Evolutionary conservation across 176 grass and related monocot genomes (phyloP), one percentile per base, ranked within the genome.

Genomic region (Triticum timopheevii): DNA sequence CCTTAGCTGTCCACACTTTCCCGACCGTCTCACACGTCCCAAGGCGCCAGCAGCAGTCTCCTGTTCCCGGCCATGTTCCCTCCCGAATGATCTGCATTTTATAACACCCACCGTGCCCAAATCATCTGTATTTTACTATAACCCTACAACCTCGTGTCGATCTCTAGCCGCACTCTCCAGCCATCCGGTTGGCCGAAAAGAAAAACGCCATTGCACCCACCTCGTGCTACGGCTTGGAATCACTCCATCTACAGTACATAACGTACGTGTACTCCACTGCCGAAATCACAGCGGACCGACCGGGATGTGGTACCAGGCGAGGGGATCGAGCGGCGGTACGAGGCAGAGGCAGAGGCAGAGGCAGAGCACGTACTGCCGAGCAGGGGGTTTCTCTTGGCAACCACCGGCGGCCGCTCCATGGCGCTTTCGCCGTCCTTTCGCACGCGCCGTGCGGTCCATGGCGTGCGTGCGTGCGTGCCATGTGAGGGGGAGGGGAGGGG

Each of bases 11-110:
- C 71, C 71, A 74, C 6, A 47, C 24, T 74, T 74, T 24, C 38
- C 50, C 70, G 61, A 70, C 83, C 83, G 27, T 10, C n/a, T n/a
- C 88, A 49, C 83, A 23, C 70, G 72, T 11, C 45, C 74, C 72
- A 12, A 78, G 42, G 71, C 82, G 59, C 54, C 82, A 40, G 64
- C 64, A 27, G 50, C 82, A 30, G 31, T 35, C 69, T n/a, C 40
- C 20, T 69, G 61, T 66, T 47, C 72, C 61, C 68, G 31, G 20
- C 24, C 73, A 77, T 61, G 86, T 75, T 42, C n/a, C 34, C 36
- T 58, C 16, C 47, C 36, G 42, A 10, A 44, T 24, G 23, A 44
- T 73, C 69, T 44, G 38, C 69, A 44, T 73, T 73, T 73, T 73
- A 73, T 7, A 59, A 22, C 54, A 58, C 56, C 56, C 20, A 22